A percentile compares a stretch with the other conserved stretches of the same genome.
These are phyloP conservation scores for Lactarius hatsudake DNA, from an alignment of 768 basidiomycete species.

Conservation along the genomic window DNA sequence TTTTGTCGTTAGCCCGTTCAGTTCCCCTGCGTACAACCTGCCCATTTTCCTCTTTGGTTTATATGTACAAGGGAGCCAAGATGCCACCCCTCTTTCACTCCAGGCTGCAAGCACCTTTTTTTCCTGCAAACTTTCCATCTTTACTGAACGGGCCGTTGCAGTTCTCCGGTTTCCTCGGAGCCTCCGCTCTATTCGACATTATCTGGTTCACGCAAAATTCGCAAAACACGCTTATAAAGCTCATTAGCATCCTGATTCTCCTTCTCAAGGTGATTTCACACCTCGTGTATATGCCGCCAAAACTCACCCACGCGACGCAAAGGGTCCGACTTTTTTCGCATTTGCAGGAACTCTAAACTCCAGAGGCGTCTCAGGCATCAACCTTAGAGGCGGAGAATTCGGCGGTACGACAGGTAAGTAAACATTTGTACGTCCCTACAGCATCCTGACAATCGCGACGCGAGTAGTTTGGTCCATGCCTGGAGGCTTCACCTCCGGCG, in stretches of 20 bases:
- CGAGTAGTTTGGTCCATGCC: conserved; percentile 45
- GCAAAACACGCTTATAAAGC: conserved; percentile 53
- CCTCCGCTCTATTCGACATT: conserved; percentile 65
- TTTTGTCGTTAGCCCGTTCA: conserved; percentile 53
- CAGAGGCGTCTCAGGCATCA: conserved; percentile 37
- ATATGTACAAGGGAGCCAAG: conserved; percentile 67
- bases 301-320: background rate
- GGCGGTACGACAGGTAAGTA: conserved; percentile 37
- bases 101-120: conserved; percentile 48
- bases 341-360: conserved; percentile 37
- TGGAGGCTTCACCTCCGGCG: conserved; percentile 39
- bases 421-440: background rate
- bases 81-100: conserved; percentile 56
- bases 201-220: conserved; percentile 61
- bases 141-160: conserved; percentile 31
- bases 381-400: conserved; percentile 36
- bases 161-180: conserved; percentile 64
- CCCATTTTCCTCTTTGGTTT: conserved; percentile 79
- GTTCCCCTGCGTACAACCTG: conserved; percentile 69
- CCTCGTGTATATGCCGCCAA: background rate
- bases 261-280: conserved; percentile 38
- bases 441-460: background rate
- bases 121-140: background rate
- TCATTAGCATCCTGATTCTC: conserved; percentile 45
- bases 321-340: conserved; percentile 40